Base-by-base conservation (phyloP, 164 flowering plant genomes). In the Dillenia suffruticosa region DNA sequence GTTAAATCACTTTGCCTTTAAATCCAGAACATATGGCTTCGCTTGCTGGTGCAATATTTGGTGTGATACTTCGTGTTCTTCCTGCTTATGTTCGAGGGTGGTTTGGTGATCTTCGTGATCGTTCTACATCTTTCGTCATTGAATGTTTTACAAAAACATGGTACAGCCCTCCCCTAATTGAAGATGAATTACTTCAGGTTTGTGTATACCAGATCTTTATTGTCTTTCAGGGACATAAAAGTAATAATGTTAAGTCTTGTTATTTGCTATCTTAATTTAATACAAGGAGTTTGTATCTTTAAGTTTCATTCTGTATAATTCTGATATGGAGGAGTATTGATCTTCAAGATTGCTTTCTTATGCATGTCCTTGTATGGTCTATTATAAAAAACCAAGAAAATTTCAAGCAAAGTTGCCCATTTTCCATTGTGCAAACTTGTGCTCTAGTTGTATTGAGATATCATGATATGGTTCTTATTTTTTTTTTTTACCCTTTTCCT, bases 41-140 rank as follows among this genome's bases (percentile, higher is more conserved):
- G 1, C 80, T 95, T 76, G 84, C 96, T 71, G 94, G 94, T 73
- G 94, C 97, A 59, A 61, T 90, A 58, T 95, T 76, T 74, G 97
- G 97, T 55, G 60, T 85, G 77, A 88, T 92, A 96, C 89, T 95
- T 63, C 72, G 82, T 62, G 67, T 82, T 71, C 97, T 95, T 56
- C 99, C 99, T 62, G 97, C 97, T 54, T 95, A 88, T 74, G 97
- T 92, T 45, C 79, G 97, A 50, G 88, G 74, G 55, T 92, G 97
- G 97, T 92, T 88, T 68, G 75, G 81, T 63, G 81, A 83, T 54
- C 62, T 90, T 61, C 94, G 97, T 49, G 94, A 92, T 62, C 94
- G 93, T 46, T 82, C 97, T 46, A 54, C 73, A 49, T 89, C 86
- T 66, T 64, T 84, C 63, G 68, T 74, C 2, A 78, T 90, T 62